Evolutionary conservation across 169 alveolate genomes (phyloP).

Genomic region (Plasmodium blacklocki): DNA sequence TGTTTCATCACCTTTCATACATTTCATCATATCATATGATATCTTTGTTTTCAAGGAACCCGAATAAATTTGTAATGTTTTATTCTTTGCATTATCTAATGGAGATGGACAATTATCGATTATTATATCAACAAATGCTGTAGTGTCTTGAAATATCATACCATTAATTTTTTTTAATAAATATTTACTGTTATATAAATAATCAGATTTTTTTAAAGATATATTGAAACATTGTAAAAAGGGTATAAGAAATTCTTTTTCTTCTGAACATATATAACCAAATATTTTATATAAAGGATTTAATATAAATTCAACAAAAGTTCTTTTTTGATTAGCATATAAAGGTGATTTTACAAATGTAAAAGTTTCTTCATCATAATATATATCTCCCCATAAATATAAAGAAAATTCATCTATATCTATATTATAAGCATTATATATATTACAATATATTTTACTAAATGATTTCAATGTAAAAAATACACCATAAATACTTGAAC

Average conservation of each 20-base stretch:
- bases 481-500: slow-evolving; percentile 94
- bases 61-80: slow-evolving; percentile 86
- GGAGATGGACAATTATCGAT: slow-evolving; percentile 83
- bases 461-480: slow-evolving; percentile 95
- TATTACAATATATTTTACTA: slow-evolving; percentile 90
- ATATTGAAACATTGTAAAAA: slow-evolving; percentile 87
- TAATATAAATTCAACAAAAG: slow-evolving; percentile 97
- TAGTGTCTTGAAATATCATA: slow-evolving; percentile 81
- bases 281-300: slow-evolving; percentile 98
- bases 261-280: slow-evolving; percentile 96
- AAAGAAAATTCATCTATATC: slow-evolving; percentile 85
- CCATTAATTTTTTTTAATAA: slow-evolving; percentile 79
- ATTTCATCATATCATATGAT: slow-evolving; percentile 76
- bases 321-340: slow-evolving; percentile 88
- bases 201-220: slow-evolving; percentile 64
- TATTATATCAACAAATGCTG: slow-evolving; percentile 93
- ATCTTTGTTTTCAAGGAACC: slow-evolving; percentile 83
- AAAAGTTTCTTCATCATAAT: slow-evolving; percentile 85
- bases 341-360: slow-evolving; percentile 84
- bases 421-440: slow-evolving; percentile 78
- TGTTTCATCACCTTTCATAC: slow-evolving; percentile 80
- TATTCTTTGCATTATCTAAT: slow-evolving; percentile 80
- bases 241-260: slow-evolving; percentile 93
- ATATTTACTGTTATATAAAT: slow-evolving; percentile 68
- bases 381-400: slow-evolving; percentile 93